These are phyloP conservation scores for Amauroascus niger DNA, from an alignment of 2,329 filamentous ascomycete species.

Conservation along the genomic window DNA sequence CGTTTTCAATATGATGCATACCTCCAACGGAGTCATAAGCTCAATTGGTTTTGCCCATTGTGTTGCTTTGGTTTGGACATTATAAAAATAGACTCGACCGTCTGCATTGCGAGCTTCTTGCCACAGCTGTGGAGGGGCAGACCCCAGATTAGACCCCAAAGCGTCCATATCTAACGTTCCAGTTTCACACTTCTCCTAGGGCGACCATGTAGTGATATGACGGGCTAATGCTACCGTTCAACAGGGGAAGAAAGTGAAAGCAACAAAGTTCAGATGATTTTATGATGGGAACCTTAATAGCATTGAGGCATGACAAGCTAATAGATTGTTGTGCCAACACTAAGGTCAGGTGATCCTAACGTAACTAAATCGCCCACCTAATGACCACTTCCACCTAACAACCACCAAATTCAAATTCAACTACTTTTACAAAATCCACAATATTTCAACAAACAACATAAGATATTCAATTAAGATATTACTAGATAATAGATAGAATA, in stretches of 20 bases:
- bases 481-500: too few species aligned
- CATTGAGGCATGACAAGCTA: too few species aligned
- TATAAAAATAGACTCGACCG: constrained; percentile 85
- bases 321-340: too few species aligned
- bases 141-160: constrained; percentile 15
- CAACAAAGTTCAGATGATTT: background rate
- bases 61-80: constrained; percentile 71
- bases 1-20: constrained; percentile 32
- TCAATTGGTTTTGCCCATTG: constrained; percentile 93
- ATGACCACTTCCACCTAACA: too few species aligned
- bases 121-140: constrained; percentile 53
- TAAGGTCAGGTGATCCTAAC: too few species aligned
- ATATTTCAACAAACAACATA: too few species aligned
- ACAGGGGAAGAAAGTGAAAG: background rate
- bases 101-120: constrained; percentile 72
- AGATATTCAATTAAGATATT: too few species aligned
- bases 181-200: background rate
- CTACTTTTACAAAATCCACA: too few species aligned
- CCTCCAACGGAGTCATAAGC: constrained; percentile 73
- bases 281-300: too few species aligned
- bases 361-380: too few species aligned
- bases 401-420: too few species aligned
- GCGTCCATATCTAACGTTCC: constrained; percentile 19
- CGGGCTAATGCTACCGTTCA: background rate
- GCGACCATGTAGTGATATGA: too few species aligned